Evolutionary conservation across 2,329 filamentous ascomycete species (phyloP), one percentile per base, ranked within the genome.

Genomic region (Neonectria magnoliae): DNA sequence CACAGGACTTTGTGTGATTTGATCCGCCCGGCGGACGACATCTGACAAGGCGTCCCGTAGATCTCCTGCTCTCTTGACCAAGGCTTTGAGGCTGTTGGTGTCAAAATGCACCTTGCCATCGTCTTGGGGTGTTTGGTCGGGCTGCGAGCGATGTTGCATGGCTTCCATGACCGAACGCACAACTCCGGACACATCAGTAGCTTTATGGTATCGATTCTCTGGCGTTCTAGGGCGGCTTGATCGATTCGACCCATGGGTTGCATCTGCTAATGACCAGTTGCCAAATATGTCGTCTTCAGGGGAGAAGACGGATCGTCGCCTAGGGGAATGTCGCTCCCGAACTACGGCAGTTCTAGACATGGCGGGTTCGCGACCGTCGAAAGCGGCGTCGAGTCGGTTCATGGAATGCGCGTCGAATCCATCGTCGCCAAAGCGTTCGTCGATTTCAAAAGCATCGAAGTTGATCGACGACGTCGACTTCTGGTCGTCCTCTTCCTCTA

Each of bases 231-330:
- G 85, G 76, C 31, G 84, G 45, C 71, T 81, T 2, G 83, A 79
- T 3, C 77, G 78, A 27, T 78, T 75, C 3, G 75, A 62, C 13
- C 75, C 71, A n/a, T 70, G 53, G 18, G 76, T 75, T 3, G 83
- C 80, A 36, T 84, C 82, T 3, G 75, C 64, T 16, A 81, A 67
- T 11, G 83, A 81, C 80, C 82, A 84, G 62, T 80, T 83, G 20
- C 83, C 88, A 75, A 91, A 91, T 16, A 91, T 89, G 71, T 91
- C 88, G 64, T 91, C 89, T 6, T 90, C 89, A 0, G 87, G 87
- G 2, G 86, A 86, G 68, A 91, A 89, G 27, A 91, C 88, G 0
- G 88, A 91, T 59, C 86, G 83, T 55, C 88, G 81, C 41, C 87
- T 83, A 5, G 82, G 81, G 2, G 81, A 81, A 36, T 82, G 81